These are phyloP conservation scores for Vigna nakashimae DNA, from an alignment of 306 rosid genomes.

Conservation along the genomic window DNA sequence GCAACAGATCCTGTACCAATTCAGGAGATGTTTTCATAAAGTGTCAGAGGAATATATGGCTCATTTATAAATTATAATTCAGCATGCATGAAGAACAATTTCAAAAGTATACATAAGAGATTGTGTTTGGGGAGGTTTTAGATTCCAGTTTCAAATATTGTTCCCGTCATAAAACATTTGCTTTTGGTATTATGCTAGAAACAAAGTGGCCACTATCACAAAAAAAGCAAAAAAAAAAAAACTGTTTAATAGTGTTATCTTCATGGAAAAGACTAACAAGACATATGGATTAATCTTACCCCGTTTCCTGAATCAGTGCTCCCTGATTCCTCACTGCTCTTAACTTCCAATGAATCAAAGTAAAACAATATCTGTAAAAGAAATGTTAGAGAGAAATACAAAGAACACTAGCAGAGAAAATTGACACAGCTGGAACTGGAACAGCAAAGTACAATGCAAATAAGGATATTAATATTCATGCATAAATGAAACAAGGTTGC, in stretches of 20 bases:
- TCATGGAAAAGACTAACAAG: conserved; percentile 32
- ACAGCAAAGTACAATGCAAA: conserved; percentile 20
- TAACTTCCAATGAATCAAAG: conserved; percentile 69
- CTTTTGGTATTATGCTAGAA: conserved; percentile 28
- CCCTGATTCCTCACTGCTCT: conserved; percentile 53
- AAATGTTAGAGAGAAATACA: conserved; percentile 29
- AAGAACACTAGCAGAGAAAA: conserved; percentile 27
- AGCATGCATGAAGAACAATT: conserved; percentile 32
- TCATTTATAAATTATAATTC: conserved; percentile 1
- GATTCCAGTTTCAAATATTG: conserved; percentile 13
- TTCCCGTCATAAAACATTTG: conserved; percentile 24
- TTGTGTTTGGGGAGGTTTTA: conserved; percentile 12
- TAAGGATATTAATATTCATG: conserved; percentile 28
- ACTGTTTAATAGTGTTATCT: not conserved
- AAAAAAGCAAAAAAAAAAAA: conserved; percentile 24
- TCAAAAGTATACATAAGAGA: conserved; percentile 29
- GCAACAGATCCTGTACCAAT: conserved; percentile 55
- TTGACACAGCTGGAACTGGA: conserved; percentile 30
- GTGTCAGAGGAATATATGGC: not conserved
- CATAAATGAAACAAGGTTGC: conserved; percentile 37
- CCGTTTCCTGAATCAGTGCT: conserved; percentile 49
- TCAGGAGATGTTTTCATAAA: conserved; percentile 28
- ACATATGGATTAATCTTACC: conserved; percentile 56
- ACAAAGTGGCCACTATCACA: conserved; percentile 9
- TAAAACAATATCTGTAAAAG: conserved; percentile 68